These are phyloP conservation scores for Boletus rubropictus DNA, from an alignment of 768 basidiomycete genomes.

Conservation along the genomic window DNA sequence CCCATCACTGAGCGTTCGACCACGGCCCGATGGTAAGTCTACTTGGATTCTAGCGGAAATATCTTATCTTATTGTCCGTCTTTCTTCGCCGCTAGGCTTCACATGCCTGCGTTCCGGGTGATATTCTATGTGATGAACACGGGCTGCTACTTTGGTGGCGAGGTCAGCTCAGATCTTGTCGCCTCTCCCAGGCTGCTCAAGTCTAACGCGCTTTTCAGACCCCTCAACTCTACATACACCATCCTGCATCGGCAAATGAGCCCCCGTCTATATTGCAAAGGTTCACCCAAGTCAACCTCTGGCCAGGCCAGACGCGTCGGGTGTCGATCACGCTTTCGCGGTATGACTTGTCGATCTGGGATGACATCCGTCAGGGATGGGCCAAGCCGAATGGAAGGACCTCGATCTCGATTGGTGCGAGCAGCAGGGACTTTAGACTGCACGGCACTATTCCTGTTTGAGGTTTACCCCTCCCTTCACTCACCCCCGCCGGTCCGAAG, in stretches of 20 bases:
- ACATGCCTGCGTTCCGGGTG: conserved; percentile 57
- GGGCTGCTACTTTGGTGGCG: conserved; percentile 56
- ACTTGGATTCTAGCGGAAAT: not conserved
- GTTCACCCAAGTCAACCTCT: conserved; percentile 54
- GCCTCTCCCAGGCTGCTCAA: not conserved
- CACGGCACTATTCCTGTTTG: conserved; percentile 33
- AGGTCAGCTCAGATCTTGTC: conserved; percentile 37
- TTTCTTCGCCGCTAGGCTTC: conserved; percentile 41
- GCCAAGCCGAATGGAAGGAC: conserved; percentile 58
- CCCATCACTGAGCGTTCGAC: conserved; percentile 54
- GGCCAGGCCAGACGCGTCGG: conserved; percentile 39
- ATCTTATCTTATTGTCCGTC: not conserved
- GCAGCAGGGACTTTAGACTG: conserved; percentile 58
- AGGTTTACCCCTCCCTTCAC: not conserved
- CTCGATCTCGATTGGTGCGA: conserved; percentile 59
- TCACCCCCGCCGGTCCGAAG: too few species aligned
- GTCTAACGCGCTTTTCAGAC: conserved; percentile 35
- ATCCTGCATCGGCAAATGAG: conserved; percentile 56
- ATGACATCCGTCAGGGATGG: conserved; percentile 71
- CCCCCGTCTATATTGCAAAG: conserved; percentile 70
- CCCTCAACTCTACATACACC: conserved; percentile 71
- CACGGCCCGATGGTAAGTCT: conserved; percentile 50
- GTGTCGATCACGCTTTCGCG: conserved; percentile 58
- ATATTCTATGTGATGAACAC: conserved; percentile 64
- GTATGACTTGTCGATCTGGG: conserved; percentile 74